Conservation (phyloP, 2,329 filamentous ascomycete species). For the Paraphaeosphaeria minitans region DNA sequence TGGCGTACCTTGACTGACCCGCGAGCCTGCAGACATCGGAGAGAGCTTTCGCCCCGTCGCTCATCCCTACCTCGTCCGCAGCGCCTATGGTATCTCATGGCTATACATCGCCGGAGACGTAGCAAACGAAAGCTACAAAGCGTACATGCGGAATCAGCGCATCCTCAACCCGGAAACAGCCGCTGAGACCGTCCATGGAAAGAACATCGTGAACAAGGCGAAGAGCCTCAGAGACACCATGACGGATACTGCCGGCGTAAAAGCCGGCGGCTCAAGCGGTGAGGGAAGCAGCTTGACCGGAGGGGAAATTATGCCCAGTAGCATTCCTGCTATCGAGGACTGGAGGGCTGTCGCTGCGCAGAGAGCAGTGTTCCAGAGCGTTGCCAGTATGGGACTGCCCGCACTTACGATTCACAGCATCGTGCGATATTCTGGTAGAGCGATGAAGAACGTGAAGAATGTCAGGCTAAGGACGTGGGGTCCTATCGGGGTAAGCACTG, state of each 20-base stretch:
- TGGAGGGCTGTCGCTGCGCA: constrained; percentile 91
- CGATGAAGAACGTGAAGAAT: constrained; percentile 84
- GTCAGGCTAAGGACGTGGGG: constrained; percentile 78
- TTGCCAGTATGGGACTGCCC: constrained; percentile 92
- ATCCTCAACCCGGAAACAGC: constrained; percentile 66
- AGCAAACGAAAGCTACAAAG: constrained; percentile 90
- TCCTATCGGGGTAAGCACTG: constrained; percentile 78
- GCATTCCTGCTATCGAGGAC: constrained; percentile 79
- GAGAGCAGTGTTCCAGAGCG: constrained; percentile 83
- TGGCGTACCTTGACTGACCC: background rate
- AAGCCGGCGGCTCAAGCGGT: constrained; percentile 18
- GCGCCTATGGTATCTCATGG: constrained; percentile 92
- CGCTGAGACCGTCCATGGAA: constrained; percentile 40
- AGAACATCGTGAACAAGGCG: constrained; percentile 22
- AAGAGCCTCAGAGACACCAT: constrained; percentile 33
- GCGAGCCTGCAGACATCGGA: constrained; percentile 67
- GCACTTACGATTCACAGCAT: constrained; percentile 94
- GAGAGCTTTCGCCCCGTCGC: constrained; percentile 94
- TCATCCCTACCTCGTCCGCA: constrained; percentile 78
- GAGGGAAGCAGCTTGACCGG: constrained; percentile 27
- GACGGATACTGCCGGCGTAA: constrained; percentile 28
- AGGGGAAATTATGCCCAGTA: constrained; percentile 42
- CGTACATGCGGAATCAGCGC: constrained; percentile 84
- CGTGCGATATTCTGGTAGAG: constrained; percentile 83
- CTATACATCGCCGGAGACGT: constrained; percentile 91